These are phyloP conservation scores for Alternaria sp. DNA, from an alignment of 2,329 filamentous ascomycete genomes.

Conservation along the genomic window DNA sequence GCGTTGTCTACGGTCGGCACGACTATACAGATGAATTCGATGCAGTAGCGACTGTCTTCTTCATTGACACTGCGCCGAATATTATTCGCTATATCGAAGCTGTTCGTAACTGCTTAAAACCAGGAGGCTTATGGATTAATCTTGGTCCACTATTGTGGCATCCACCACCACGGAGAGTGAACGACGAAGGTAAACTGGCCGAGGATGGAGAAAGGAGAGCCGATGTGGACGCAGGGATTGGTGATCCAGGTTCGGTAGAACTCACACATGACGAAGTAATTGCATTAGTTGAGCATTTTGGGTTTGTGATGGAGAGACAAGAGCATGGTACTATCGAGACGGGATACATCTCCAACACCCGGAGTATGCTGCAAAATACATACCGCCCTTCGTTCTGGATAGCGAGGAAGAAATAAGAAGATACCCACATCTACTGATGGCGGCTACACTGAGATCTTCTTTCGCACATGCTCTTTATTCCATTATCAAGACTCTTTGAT, in stretches of 20 bases:
- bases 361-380: slow-evolving; percentile 85
- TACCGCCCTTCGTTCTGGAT: slow-evolving; percentile 88
- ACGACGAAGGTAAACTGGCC: slow-evolving; percentile 1
- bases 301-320: slow-evolving; percentile 76
- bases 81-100: slow-evolving; percentile 88
- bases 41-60: slow-evolving; percentile 90
- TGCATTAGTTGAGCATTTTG: slow-evolving; percentile 74
- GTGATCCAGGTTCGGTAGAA: slow-evolving; percentile 89
- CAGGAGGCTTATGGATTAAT: slow-evolving; percentile 86
- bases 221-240: slow-evolving; percentile 68
- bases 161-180: slow-evolving; percentile 73
- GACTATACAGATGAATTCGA: slow-evolving; percentile 73
- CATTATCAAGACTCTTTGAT: not conserved
- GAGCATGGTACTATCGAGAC: slow-evolving; percentile 67
- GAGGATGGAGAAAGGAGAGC: slow-evolving; percentile 26
- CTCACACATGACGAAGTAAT: slow-evolving; percentile 89
- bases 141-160: slow-evolving; percentile 94
- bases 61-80: slow-evolving; percentile 96
- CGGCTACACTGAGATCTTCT: not conserved
- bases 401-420: slow-evolving; percentile 69
- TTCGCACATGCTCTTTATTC: not conserved
- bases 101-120: slow-evolving; percentile 77
- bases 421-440: not conserved
- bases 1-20: slow-evolving; percentile 78
- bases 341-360: slow-evolving; percentile 86